Evolutionary conservation across 2,329 filamentous ascomycete genomes (phyloP), one percentile per base, ranked within the genome.

Genomic region (Acephala macrosclerotiorum): DNA sequence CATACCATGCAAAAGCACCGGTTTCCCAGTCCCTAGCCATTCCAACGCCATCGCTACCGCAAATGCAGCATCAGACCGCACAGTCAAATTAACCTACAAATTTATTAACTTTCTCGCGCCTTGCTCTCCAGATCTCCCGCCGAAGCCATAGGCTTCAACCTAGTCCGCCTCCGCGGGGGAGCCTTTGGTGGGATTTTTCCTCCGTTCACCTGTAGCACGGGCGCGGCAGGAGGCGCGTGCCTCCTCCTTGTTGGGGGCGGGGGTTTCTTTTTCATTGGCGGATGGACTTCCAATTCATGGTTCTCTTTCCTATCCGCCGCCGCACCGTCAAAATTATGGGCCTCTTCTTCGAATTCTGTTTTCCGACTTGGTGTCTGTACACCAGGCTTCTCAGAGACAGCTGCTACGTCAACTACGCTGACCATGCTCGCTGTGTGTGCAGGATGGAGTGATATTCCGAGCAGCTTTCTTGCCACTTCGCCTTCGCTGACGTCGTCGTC

Each of bases 331-430:
- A 69, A 65, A 63, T 70, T 66, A 49, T 72, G 69, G 1, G 71
- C 65, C 12, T 71, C 71, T 12, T 70, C 74, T 47, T 75, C 73
- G 42, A 75, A 75, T 25, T 71, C 70, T 14, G 77, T 75, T 67
- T 81, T 87, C 56, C 90, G 85, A 75, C 92, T 93, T 6, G 92
- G 93, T 20, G 93, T 94, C 73, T 94, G 89, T 25, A 95, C 88
- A 0, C 91, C 93, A 0, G 93, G 93, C 77, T 92, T 94, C 79
- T 95, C 93, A 76, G 85, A 92, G 53, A 94, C 91, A 12, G 88
- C 87, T 7, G 93, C 93, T 49, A 97, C 88, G 72, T 96, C 91
- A 38, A 88, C 83, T 56, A 96, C 90, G 74, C 91, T 94, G 70
- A 93, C 81, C 73, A 85, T 89, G 75, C 93, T 96, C 57, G 86